Conservation (phyloP, 2,329 filamentous ascomycete genomes). For the Aspergillus calidoustus region DNA sequence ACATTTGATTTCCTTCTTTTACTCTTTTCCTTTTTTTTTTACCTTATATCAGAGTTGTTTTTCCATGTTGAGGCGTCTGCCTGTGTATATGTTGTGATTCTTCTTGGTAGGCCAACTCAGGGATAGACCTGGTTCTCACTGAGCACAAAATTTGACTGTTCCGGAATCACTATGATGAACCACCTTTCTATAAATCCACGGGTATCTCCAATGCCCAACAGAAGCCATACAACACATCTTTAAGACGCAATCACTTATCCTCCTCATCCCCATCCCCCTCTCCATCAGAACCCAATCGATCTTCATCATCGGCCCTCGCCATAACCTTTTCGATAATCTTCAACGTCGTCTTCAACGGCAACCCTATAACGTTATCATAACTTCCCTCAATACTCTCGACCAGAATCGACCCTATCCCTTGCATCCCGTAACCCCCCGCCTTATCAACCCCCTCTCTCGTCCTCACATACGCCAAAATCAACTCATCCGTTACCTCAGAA, state of each 20-base stretch:
- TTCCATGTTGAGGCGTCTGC: constrained; percentile 38
- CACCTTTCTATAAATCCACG: background rate
- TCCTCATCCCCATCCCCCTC: constrained; percentile 38
- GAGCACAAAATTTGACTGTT: constrained; percentile 27
- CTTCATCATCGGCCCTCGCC: constrained; percentile 71
- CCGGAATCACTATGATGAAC: background rate
- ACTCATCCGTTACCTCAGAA: constrained; percentile 73
- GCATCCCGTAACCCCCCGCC: constrained; percentile 92
- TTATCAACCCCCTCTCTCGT: constrained; percentile 95
- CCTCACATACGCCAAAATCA: constrained; percentile 69
- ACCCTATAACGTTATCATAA: constrained; percentile 91
- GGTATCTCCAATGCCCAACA: constrained; percentile 17
- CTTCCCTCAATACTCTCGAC: constrained; percentile 88
- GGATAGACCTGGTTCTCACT: constrained; percentile 23
- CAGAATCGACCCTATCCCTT: constrained; percentile 83
- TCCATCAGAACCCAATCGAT: constrained; percentile 45
- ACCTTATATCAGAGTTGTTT: constrained; percentile 24
- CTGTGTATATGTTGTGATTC: constrained; percentile 39
- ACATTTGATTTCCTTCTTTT: constrained; percentile 33
- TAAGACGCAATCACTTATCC: constrained; percentile 4
- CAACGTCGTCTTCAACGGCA: constrained; percentile 79
- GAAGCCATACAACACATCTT: constrained; percentile 16
- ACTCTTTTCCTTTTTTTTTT: constrained; percentile 28
- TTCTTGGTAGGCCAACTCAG: constrained; percentile 23
- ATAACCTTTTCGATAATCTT: constrained; percentile 88